These are phyloP conservation scores for Hibiscus syriacus DNA, from an alignment of 345 rosid genomes.

Conservation along the genomic window DNA sequence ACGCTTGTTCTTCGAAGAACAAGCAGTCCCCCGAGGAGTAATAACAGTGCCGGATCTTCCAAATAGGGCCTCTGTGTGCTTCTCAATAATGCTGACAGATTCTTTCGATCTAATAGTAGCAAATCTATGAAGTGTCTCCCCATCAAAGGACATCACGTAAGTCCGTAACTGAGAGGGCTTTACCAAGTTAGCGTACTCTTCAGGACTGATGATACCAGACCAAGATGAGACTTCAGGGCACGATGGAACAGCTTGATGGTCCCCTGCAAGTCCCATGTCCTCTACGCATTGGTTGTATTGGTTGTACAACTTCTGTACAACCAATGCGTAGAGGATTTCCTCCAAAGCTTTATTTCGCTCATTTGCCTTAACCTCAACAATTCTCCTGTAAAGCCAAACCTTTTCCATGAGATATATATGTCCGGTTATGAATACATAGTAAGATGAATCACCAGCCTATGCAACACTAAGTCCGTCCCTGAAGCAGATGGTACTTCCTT, in stretches of 20 bases:
- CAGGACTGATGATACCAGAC: too few relatives aligned
- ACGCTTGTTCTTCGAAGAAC: constrained; percentile 64
- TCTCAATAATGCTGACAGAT: constrained; percentile 74
- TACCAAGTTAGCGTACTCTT: constrained; percentile 26
- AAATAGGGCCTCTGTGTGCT: constrained; percentile 90
- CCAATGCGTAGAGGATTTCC: too few relatives aligned
- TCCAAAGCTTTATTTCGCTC: too few relatives aligned
- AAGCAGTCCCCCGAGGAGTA: constrained; percentile 57
- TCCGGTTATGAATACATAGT: not conserved
- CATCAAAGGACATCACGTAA: constrained; percentile 89
- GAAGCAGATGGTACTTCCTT: constrained; percentile 54
- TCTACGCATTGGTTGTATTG: too few relatives aligned
- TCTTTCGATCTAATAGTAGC: constrained; percentile 91
- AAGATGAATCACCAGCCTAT: constrained; percentile 44
- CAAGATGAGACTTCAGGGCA: too few relatives aligned
- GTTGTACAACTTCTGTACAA: constrained; percentile 88
- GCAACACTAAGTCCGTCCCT: constrained; percentile 71
- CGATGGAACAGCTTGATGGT: constrained; percentile 32
- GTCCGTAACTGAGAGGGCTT: constrained; percentile 60
- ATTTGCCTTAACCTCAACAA: too few relatives aligned
- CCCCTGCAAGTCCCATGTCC: constrained; percentile 23
- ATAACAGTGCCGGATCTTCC: constrained; percentile 79
- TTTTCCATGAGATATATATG: too few relatives aligned
- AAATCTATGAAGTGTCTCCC: constrained; percentile 82
- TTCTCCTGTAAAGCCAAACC: too few relatives aligned